Conservation (phyloP, 2,329 filamentous ascomycete genomes). For the Fusarium sp. region DNA sequence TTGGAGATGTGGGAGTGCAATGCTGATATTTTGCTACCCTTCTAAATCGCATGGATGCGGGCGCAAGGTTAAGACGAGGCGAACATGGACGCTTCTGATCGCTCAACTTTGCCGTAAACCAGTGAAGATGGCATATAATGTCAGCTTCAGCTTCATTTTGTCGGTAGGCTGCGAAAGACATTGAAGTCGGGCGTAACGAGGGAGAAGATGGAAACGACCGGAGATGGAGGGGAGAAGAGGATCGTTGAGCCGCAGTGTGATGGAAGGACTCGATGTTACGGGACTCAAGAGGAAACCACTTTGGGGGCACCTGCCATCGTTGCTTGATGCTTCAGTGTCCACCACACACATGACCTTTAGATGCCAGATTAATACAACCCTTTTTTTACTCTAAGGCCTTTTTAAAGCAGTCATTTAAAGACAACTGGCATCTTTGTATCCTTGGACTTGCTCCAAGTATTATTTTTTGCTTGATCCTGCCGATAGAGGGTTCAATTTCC, state of each 20-base stretch:
- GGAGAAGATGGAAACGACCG: not conserved
- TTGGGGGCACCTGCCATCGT: not conserved
- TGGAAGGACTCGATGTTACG: not conserved
- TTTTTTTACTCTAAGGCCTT: not conserved
- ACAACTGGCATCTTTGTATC: not conserved
- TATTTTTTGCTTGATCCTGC: not conserved
- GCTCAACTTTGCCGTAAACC: slow-evolving; percentile 32
- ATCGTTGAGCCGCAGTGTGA: not conserved
- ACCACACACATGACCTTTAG: not conserved
- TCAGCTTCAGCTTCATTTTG: slow-evolving; percentile 27
- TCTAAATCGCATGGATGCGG: not conserved
- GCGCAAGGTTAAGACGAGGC: not conserved
- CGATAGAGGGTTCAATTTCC: not conserved
- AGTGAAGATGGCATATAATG: not conserved
- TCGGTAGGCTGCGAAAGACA: slow-evolving; percentile 31
- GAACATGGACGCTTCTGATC: not conserved
- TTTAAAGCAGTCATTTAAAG: not conserved
- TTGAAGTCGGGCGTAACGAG: not conserved
- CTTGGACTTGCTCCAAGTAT: not conserved
- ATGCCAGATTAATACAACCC: not conserved
- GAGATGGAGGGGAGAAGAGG: not conserved
- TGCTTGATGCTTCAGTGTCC: not conserved
- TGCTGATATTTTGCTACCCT: not conserved
- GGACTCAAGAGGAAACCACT: not conserved
- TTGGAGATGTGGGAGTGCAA: not conserved